Percentiles rank a stretch among this genome's conserved stretches.
phyloP scores from a whole-genome alignment of 495 filamentous ascomycete species.

The Xylaria bambusicola region DNA sequence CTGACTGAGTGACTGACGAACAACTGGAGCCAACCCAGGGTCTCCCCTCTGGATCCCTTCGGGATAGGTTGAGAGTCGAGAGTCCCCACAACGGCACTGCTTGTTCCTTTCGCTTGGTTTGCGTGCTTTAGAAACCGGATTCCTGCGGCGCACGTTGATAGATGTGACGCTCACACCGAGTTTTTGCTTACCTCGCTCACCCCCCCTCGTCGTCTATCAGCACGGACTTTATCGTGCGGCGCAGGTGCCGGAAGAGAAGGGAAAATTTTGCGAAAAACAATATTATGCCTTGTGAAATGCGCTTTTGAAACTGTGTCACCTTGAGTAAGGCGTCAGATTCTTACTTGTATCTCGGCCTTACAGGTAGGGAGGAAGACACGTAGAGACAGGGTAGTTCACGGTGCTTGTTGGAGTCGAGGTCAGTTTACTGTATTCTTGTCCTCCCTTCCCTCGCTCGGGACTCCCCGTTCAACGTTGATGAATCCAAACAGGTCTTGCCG shows the following conservation, averaged over 20 bases:
- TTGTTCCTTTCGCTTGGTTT: not conserved
- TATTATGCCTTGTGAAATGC: not conserved
- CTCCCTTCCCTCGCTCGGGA: not conserved
- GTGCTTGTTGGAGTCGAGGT: conserved; percentile 6
- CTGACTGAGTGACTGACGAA: too few species aligned
- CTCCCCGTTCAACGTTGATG: not conserved
- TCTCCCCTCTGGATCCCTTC: too few species aligned
- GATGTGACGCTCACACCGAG: not conserved
- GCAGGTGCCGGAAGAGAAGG: not conserved
- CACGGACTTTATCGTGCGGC: conserved; percentile 6
- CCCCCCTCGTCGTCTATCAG: conserved; percentile 5
- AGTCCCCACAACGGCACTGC: too few species aligned
- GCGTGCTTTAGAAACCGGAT: not conserved
- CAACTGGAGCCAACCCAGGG: too few species aligned
- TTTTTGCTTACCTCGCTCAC: not conserved
- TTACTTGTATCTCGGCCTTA: conserved; percentile 12
- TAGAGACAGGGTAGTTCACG: not conserved
- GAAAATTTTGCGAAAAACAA: too few species aligned
- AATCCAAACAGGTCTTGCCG: conserved; percentile 10
- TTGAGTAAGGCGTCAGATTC: not conserved
- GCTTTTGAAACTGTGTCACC: conserved; percentile 9
- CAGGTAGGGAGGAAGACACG: not conserved
- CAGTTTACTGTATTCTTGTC: conserved; percentile 9
- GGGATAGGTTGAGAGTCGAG: too few species aligned
- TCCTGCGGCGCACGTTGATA: not conserved